These are phyloP conservation scores for Aureobasidium sp. DNA, from an alignment of 2,329 filamentous ascomycete genomes.

Conservation along the genomic window DNA sequence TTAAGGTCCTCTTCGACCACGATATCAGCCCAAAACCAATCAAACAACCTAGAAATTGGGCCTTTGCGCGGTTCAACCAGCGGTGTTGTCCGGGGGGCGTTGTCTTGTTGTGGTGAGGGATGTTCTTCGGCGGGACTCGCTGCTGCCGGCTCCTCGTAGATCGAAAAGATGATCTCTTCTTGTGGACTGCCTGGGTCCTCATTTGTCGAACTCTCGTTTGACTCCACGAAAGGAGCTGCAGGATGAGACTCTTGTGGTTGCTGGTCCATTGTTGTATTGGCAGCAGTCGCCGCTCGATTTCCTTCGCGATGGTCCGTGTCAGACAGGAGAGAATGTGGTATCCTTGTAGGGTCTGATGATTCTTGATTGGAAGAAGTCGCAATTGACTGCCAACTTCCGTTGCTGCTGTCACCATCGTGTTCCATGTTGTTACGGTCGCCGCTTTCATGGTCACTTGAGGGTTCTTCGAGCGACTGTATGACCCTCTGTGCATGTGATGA, in stretches of 20 bases:
- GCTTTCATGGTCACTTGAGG: neutral
- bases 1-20: constrained; percentile 17
- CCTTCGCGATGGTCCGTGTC: neutral
- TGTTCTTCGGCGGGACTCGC: neutral
- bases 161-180: too few relatives aligned
- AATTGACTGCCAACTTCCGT: constrained; percentile 3
- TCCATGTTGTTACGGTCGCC: neutral
- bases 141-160: neutral
- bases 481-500: constrained; percentile 8
- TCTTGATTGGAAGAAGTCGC: neutral
- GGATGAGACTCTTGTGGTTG: neutral
- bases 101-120: neutral
- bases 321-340: neutral
- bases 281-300: neutral
- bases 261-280: neutral
- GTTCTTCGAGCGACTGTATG: neutral
- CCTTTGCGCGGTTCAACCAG: neutral
- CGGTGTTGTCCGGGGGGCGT: neutral
- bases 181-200: neutral
- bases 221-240: neutral
- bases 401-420: neutral
- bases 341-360: neutral
- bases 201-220: neutral
- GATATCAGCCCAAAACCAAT: constrained; percentile 43
- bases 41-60: constrained; percentile 21